Conservation (phyloP, 257 asterid species). For the Solanum okadae region DNA sequence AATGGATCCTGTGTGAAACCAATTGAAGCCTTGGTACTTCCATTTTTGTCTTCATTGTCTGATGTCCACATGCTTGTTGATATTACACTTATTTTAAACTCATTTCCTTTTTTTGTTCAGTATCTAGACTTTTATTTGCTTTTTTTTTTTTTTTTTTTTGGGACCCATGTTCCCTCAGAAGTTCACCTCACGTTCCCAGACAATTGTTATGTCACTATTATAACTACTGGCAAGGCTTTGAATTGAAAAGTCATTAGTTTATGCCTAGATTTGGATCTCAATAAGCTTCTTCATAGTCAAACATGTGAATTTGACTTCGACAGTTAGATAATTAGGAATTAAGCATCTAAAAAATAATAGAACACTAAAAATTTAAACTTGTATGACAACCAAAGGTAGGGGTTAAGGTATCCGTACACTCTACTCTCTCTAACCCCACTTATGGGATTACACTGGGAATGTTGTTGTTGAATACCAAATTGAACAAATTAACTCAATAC, state of each 20-base stretch:
- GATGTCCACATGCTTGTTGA: neutral
- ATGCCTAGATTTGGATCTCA: conserved; percentile 3
- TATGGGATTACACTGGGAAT: neutral
- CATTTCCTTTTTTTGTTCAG: neutral
- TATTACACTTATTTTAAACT: neutral
- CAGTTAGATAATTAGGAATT: neutral
- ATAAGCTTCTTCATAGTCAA: neutral
- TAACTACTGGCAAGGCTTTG: neutral
- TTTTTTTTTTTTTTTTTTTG: neutral
- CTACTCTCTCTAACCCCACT: neutral
- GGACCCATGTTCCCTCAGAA: neutral
- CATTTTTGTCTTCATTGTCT: neutral
- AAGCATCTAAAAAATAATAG: neutral
- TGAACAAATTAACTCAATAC: neutral
- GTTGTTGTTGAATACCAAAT: neutral
- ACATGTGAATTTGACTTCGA: neutral
- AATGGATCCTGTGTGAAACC: neutral
- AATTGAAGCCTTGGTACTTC: neutral
- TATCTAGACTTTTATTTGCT: neutral
- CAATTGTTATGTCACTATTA: neutral
- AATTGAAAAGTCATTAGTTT: neutral
- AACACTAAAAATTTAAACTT: neutral
- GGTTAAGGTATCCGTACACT: neutral
- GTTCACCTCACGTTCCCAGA: neutral
- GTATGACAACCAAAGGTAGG: neutral